Evolutionary conservation across 2,329 filamentous ascomycete genomes (phyloP).

Genomic region (Cordyceps tenuipes): DNA sequence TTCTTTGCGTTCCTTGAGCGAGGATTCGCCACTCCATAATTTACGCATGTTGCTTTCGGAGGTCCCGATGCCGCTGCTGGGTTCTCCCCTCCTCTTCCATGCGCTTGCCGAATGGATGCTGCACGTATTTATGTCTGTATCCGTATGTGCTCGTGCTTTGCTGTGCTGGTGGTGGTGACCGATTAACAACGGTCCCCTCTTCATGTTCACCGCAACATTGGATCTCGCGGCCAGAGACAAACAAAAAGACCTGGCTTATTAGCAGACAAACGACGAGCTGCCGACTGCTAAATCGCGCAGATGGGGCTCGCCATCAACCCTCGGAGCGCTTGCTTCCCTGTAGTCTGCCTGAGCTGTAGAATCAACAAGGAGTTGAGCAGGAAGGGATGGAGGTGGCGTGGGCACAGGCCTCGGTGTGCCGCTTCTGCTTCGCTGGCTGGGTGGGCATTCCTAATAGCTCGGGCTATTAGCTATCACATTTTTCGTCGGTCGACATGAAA

Average conservation of each 20-base stretch:
- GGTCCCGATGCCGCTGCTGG: conserved; percentile 2
- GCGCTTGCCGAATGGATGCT: background rate
- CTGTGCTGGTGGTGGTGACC: background rate
- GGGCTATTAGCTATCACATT: background rate
- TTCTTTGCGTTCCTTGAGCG: background rate
- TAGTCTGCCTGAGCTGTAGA: background rate
- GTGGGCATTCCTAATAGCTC: background rate
- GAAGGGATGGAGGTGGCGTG: too few relatives aligned
- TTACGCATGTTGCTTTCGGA: background rate
- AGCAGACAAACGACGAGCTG: background rate
- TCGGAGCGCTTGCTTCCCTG: background rate
- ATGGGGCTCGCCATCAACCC: background rate
- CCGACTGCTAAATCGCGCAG: background rate
- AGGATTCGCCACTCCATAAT: background rate
- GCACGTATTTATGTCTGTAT: background rate
- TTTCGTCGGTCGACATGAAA: background rate
- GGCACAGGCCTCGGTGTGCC: background rate
- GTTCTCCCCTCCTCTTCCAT: background rate
- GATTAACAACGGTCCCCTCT: background rate
- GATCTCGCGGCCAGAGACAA: background rate
- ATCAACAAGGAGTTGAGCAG: background rate
- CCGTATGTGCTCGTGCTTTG: background rate
- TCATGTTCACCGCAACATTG: background rate
- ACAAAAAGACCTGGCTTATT: background rate
- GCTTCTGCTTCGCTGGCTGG: background rate